Evolutionary conservation across 768 basidiomycete genomes (phyloP).

Genomic region (Holtermannia corniformis): DNA sequence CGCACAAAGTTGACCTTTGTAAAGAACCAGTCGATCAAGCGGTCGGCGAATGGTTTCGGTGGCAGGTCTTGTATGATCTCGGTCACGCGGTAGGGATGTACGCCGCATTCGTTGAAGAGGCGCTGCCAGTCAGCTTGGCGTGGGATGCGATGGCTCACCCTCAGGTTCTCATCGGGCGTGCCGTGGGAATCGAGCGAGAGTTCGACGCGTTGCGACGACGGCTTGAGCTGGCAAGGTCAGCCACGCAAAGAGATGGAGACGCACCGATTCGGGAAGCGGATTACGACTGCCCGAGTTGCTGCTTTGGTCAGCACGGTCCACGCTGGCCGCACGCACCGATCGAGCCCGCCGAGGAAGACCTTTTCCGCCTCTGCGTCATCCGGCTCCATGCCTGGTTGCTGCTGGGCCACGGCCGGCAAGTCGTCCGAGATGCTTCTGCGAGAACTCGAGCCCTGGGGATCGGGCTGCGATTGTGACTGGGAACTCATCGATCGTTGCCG

Average conservation of each 20-base stretch:
- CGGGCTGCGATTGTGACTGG: no score
- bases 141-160: neutral
- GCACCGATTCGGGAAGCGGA: slow-evolving; percentile 29
- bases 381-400: neutral
- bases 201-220: neutral
- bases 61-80: slow-evolving; percentile 85
- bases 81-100: slow-evolving; percentile 46
- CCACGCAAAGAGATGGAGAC: neutral
- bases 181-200: neutral
- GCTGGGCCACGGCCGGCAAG: slow-evolving; percentile 2
- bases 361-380: slow-evolving; percentile 7
- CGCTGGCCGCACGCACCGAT: no score
- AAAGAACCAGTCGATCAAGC: slow-evolving; percentile 64
- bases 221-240: neutral
- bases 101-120: neutral
- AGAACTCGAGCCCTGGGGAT: neutral
- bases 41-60: slow-evolving; percentile 61
- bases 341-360: slow-evolving; percentile 10
- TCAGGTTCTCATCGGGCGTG: neutral
- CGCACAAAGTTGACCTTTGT: slow-evolving; percentile 75
- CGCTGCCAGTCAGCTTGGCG: neutral
- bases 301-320: no score
- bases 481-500: no score
- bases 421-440: neutral
- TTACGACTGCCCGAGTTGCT: slow-evolving; percentile 20